phyloP scores from a whole-genome alignment of 1,284 basidiomycete genomes.

The Sporisorium iseilematis-ciliati region DNA sequence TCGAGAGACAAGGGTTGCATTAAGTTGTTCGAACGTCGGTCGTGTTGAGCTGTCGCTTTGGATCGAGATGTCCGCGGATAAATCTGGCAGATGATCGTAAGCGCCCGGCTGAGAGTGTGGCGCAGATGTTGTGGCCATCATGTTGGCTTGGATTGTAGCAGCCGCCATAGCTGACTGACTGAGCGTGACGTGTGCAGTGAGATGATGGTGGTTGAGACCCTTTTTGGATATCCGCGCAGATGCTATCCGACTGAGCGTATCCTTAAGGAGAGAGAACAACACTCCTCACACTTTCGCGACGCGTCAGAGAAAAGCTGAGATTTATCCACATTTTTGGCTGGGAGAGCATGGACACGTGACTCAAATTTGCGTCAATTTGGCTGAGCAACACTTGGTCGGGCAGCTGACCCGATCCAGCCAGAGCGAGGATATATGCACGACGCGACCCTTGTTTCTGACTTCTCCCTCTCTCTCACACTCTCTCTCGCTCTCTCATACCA shows the following conservation, averaged over 20 bases:
- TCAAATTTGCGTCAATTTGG: background rate
- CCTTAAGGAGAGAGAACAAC: constrained; percentile 29
- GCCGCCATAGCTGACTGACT: constrained; percentile 1
- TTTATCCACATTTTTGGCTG: background rate
- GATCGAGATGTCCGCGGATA: constrained; percentile 37
- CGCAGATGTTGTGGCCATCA: background rate
- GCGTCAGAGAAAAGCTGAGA: constrained; percentile 17
- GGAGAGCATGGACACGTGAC: constrained; percentile 28
- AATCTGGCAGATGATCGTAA: constrained; percentile 43
- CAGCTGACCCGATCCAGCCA: background rate
- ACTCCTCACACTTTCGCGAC: constrained; percentile 32
- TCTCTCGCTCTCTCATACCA: constrained; percentile 6
- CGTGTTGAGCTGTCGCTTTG: constrained; percentile 8
- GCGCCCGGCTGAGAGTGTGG: constrained; percentile 7
- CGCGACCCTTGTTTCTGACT: constrained; percentile 26
- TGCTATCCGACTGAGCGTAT: background rate
- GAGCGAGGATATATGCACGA: constrained; percentile 16
- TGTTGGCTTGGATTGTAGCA: background rate
- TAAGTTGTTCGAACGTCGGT: constrained; percentile 58
- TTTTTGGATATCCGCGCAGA: background rate
- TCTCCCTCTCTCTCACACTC: too few relatives aligned
- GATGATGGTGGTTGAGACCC: constrained; percentile 21
- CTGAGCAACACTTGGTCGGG: constrained; percentile 1
- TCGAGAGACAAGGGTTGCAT: constrained; percentile 49
- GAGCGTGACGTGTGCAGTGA: background rate